Percentiles rank a stretch among this genome's conserved stretches.
Evolutionary conservation across 768 basidiomycete genomes (phyloP).

Genomic region (Aureoboletus auriporus): DNA sequence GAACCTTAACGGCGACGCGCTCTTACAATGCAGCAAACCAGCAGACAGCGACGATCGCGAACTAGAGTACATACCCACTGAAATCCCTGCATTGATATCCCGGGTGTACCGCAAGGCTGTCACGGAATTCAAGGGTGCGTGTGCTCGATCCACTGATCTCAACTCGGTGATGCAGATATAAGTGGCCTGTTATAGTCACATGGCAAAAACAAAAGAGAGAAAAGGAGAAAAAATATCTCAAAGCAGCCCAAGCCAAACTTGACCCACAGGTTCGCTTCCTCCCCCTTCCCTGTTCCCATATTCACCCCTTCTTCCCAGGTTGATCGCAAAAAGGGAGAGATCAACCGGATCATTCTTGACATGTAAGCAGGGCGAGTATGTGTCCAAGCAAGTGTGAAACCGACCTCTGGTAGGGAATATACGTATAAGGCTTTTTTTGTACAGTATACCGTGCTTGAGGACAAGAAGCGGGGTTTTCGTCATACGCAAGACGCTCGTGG

Average conservation of each 20-base stretch:
- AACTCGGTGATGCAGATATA: neutral
- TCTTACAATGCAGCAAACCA: conserved; percentile 16
- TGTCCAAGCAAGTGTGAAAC: neutral
- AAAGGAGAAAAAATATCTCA: conserved; percentile 23
- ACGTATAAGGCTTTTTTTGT: conserved; percentile 24
- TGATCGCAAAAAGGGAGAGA: conserved; percentile 15
- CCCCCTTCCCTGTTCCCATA: too few species aligned
- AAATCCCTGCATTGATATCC: neutral
- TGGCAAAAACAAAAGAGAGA: conserved; percentile 31
- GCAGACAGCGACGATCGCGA: conserved; percentile 25
- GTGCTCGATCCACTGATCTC: neutral
- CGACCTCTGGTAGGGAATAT: conserved; percentile 15
- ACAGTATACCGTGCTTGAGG: conserved; percentile 21
- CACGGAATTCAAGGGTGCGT: conserved; percentile 30
- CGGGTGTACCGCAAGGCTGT: conserved; percentile 28
- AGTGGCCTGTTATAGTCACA: conserved; percentile 15
- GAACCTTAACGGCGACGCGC: conserved; percentile 4
- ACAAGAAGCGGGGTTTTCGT: conserved; percentile 25
- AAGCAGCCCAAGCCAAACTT: conserved; percentile 20
- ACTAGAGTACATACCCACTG: conserved; percentile 19
- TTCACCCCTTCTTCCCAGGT: conserved; percentile 14
- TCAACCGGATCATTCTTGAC: conserved; percentile 14
- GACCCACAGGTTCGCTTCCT: conserved; percentile 18
- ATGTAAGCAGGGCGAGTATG: conserved; percentile 23
- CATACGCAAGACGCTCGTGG: conserved; percentile 24